A percentile compares a stretch with the other conserved stretches of the same genome.
Conservation (phyloP, 257 asterid species). For the Rehmannia glutinosa region DNA sequence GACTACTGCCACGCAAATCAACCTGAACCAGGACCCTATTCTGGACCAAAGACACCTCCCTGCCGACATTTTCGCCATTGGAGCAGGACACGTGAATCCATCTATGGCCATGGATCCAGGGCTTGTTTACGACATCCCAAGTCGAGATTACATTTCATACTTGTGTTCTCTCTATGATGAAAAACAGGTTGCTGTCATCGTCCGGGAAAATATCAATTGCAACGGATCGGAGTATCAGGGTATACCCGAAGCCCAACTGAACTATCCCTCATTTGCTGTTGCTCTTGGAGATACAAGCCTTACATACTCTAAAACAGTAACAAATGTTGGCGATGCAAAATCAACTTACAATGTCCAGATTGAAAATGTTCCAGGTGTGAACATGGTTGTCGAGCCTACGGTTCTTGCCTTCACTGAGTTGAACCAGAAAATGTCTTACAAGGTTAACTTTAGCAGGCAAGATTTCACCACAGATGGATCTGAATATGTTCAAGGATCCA, state of each 20-base stretch:
- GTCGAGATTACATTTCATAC: slow-evolving; percentile 14
- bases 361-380: background rate
- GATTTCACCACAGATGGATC: background rate
- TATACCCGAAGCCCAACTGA: slow-evolving; percentile 21
- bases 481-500: slow-evolving; percentile 15
- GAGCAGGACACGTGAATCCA: slow-evolving; percentile 25
- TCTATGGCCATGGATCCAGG: slow-evolving; percentile 20
- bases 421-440: slow-evolving; percentile 3
- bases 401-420: slow-evolving; percentile 6
- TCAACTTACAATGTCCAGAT: slow-evolving; percentile 8
- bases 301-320: slow-evolving; percentile 26
- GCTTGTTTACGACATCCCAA: slow-evolving; percentile 20
- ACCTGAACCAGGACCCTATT: background rate
- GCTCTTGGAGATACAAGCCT: background rate
- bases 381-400: slow-evolving; percentile 2
- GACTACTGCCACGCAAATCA: slow-evolving; percentile 12
- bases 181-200: slow-evolving; percentile 1
- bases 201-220: background rate
- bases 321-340: slow-evolving; percentile 26
- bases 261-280: slow-evolving; percentile 27
- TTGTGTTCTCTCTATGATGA: slow-evolving; percentile 13
- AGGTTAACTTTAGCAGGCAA: slow-evolving; percentile 2
- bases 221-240: background rate
- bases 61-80: slow-evolving; percentile 19
- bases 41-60: background rate